These are phyloP conservation scores for Suillus subluteus DNA, from an alignment of 768 basidiomycete genomes.

Conservation along the genomic window DNA sequence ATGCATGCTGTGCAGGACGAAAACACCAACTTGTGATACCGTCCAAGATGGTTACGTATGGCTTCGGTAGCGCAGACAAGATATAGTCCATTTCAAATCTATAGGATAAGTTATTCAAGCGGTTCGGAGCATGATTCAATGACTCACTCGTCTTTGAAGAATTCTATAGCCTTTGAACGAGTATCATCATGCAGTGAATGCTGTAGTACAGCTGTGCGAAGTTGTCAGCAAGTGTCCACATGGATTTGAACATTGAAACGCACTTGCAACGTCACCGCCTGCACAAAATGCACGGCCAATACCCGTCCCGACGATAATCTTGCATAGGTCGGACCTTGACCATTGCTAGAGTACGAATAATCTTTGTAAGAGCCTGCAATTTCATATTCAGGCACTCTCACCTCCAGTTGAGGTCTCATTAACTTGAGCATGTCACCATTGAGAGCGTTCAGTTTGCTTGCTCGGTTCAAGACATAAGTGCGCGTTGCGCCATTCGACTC, in stretches of 20 bases:
- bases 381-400: slow-evolving; percentile 36
- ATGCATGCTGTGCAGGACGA: slow-evolving; percentile 16
- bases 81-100: slow-evolving; percentile 85
- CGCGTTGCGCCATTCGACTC: slow-evolving; percentile 66
- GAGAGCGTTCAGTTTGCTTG: slow-evolving; percentile 80
- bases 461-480: slow-evolving; percentile 79
- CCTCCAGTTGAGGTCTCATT: slow-evolving; percentile 77
- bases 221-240: slow-evolving; percentile 12
- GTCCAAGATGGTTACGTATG: slow-evolving; percentile 91
- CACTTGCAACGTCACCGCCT: slow-evolving; percentile 92
- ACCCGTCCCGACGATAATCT: slow-evolving; percentile 74
- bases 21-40: slow-evolving; percentile 80
- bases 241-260: slow-evolving; percentile 33
- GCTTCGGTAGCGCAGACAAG: slow-evolving; percentile 72
- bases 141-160: slow-evolving; percentile 88
- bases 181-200: slow-evolving; percentile 54
- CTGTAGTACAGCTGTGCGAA: slow-evolving; percentile 54
- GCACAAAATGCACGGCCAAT: slow-evolving; percentile 84
- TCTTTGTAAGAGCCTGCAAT: slow-evolving; percentile 14
- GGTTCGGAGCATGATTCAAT: slow-evolving; percentile 14
- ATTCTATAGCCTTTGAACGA: slow-evolving; percentile 70
- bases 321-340: slow-evolving; percentile 70
- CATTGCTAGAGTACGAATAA: slow-evolving; percentile 58
- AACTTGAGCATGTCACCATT: slow-evolving; percentile 75
- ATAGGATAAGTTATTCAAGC: slow-evolving; percentile 17